Evolutionary conservation across 2,329 filamentous ascomycete genomes (phyloP).

Genomic region (Fusarium bactridioides): DNA sequence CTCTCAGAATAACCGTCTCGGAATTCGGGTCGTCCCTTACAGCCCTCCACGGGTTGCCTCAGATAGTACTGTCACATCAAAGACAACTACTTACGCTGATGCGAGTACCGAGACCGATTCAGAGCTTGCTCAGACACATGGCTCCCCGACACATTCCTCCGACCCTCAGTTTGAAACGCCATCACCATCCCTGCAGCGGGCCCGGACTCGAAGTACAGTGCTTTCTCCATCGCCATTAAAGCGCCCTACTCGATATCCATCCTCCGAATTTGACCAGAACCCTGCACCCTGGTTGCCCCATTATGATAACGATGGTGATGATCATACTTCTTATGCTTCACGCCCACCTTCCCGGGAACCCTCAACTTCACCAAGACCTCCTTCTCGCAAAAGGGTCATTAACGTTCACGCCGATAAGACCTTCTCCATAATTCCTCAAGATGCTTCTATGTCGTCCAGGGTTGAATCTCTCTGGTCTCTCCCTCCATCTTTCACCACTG

Average conservation of each 20-base stretch:
- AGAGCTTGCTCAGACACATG: constrained; percentile 21
- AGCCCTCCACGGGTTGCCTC: constrained; percentile 48
- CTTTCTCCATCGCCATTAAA: constrained; percentile 33
- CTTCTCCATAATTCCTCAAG: constrained; percentile 59
- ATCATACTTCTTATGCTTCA: constrained; percentile 27
- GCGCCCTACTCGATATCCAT: constrained; percentile 19
- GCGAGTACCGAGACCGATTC: constrained; percentile 35
- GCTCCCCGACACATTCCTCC: constrained; percentile 29
- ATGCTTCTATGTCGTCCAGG: constrained; percentile 41
- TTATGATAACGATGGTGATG: constrained; percentile 30
- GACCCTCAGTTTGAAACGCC: constrained; percentile 37
- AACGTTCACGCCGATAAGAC: constrained; percentile 65
- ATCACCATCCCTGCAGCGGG: constrained; percentile 34
- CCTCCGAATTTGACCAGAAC: constrained; percentile 28
- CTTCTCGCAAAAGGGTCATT: constrained; percentile 52
- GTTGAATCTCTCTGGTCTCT: constrained; percentile 50
- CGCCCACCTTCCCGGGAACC: constrained; percentile 31
- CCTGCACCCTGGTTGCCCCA: constrained; percentile 34
- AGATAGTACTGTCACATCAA: constrained; percentile 41
- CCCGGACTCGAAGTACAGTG: constrained; percentile 24
- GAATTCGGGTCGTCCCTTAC: constrained; percentile 52
- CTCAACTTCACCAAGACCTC: constrained; percentile 39
- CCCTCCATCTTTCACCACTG: constrained; percentile 55
- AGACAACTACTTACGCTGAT: constrained; percentile 39
- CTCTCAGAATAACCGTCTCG: constrained; percentile 43